A percentile compares a stretch with the other conserved stretches of the same genome.
Evolutionary conservation across 306 rosid genomes (phyloP).

Genomic region (Hippophae rhamnoides): DNA sequence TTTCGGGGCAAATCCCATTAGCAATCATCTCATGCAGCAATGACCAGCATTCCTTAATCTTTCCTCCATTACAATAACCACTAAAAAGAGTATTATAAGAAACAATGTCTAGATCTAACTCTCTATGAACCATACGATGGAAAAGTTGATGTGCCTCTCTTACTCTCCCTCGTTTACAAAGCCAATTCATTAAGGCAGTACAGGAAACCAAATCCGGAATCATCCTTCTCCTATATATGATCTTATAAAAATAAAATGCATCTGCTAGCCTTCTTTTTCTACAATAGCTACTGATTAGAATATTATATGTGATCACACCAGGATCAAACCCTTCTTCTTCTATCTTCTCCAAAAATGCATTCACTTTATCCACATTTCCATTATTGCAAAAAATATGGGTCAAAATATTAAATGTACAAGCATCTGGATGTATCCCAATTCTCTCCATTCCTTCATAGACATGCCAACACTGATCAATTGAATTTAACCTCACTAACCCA

Average conservation of each 20-base stretch:
- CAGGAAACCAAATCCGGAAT: conserved; percentile 62
- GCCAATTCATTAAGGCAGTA: conserved; percentile 74
- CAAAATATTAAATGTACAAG: conserved; percentile 63
- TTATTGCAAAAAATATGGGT: conserved; percentile 60
- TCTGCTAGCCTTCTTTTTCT: conserved; percentile 59
- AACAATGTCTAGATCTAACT: conserved; percentile 49
- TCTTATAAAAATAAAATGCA: conserved; percentile 66
- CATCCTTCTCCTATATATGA: conserved; percentile 70
- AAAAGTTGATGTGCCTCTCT: conserved; percentile 90
- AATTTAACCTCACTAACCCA: conserved; percentile 47
- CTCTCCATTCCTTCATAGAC: conserved; percentile 80
- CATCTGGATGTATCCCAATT: conserved; percentile 69
- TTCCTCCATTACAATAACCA: conserved; percentile 61
- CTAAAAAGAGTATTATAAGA: conserved; percentile 59
- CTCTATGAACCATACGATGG: conserved; percentile 70
- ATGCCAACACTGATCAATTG: conserved; percentile 57
- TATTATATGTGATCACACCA: conserved; percentile 66
- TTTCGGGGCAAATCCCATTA: conserved; percentile 44
- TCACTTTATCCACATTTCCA: conserved; percentile 58
- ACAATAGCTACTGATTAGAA: conserved; percentile 65
- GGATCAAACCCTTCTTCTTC: conserved; percentile 93
- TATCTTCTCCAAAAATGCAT: conserved; percentile 70
- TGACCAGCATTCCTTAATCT: conserved; percentile 40
- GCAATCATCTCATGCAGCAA: conserved; percentile 64
- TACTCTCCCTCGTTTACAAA: conserved; percentile 51